Evolutionary conservation across 495 filamentous ascomycete species (phyloP), one percentile per base, ranked within the genome.

Genomic region (Aspergillus asperescens): DNA sequence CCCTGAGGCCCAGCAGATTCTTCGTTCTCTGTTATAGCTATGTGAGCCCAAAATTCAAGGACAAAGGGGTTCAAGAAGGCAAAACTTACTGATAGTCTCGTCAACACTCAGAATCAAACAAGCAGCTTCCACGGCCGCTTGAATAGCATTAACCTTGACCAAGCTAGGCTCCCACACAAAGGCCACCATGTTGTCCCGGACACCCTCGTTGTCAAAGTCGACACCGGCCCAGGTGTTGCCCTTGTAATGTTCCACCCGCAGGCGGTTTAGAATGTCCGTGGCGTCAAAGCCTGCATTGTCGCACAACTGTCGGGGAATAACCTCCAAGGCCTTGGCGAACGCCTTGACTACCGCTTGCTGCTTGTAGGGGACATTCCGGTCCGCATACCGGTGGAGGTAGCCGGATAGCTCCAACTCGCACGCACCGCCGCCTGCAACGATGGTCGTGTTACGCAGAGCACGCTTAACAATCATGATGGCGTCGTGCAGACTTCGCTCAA

Each of bases 381-480:
- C 92, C 52, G 94, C 93, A 59, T 85, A 95, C 52, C 84, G 78
- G 74, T 95, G 90, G 56, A 98, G 81, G 71, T 95, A 90, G 42
- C 88, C 85, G 5, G 90, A 95, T 42, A 97, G 69, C 72, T 96
- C 93, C 92, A 98, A 96, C 79, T 98, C 93, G 64, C 80, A 83
- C 12, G 93, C 92, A 62, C 93, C 93, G 57, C 93, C 93, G 52
- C 93, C 93, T 22, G 91, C 93, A 27, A 98, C 93, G 61, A 98
- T 96, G 59, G 81, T 87, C 55, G 85, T 84, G 73, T 97, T 92
- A 74, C 87, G 87, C 65, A 96, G 87, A 23, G 92, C 88, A 41
- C 94, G 90, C 79, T 96, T 96, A 57, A 98, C 93, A 57, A 98
- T 93, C 93, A 98, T 98, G 74, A 98, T 96, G 35, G 92, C 93